Percentiles rank a stretch among this genome's conserved stretches.
These are phyloP conservation scores for Colletotrichum destructivum DNA, from an alignment of 2,329 filamentous ascomycete species.

Conservation along the genomic window DNA sequence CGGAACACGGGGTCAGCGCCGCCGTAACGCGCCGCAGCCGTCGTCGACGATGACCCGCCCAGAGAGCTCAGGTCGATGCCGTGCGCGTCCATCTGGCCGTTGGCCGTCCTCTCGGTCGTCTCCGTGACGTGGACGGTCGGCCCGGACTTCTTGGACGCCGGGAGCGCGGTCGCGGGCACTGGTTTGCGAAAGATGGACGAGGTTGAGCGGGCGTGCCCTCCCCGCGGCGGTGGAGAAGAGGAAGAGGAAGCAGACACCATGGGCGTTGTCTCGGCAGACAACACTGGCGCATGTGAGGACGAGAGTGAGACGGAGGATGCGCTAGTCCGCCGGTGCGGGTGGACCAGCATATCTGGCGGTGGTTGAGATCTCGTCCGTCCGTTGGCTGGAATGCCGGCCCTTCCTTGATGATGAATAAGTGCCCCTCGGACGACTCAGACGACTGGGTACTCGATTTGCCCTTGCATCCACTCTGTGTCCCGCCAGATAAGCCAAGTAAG, in stretches of 20 bases:
- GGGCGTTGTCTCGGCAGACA: constrained; percentile 6
- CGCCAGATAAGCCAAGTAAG: constrained; percentile 20
- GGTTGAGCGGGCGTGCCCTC: constrained; percentile 7
- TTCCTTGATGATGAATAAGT: neutral
- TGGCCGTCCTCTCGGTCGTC: constrained; percentile 1
- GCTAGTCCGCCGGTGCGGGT: constrained; percentile 17
- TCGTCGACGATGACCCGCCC: constrained; percentile 14
- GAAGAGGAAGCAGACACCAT: neutral
- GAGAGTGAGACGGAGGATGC: constrained; percentile 11
- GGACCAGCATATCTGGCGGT: constrained; percentile 16
- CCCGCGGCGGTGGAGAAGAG: neutral
- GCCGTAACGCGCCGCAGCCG: constrained; percentile 20
- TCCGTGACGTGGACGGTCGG: constrained; percentile 21
- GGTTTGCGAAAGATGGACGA: constrained; percentile 23
- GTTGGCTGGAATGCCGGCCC: constrained; percentile 22
- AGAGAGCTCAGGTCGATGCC: constrained; percentile 38
- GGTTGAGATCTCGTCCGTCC: constrained; percentile 4
- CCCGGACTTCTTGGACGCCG: constrained; percentile 6
- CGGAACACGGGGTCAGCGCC: constrained; percentile 19
- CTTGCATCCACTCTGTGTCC: constrained; percentile 15
- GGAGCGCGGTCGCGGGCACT: neutral
- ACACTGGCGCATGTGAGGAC: neutral
- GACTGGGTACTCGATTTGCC: constrained; percentile 1
- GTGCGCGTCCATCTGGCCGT: constrained; percentile 31
- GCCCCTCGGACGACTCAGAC: neutral